phyloP scores from a whole-genome alignment of 2,329 filamentous ascomycete species.

The Aspergillus japonicus region DNA sequence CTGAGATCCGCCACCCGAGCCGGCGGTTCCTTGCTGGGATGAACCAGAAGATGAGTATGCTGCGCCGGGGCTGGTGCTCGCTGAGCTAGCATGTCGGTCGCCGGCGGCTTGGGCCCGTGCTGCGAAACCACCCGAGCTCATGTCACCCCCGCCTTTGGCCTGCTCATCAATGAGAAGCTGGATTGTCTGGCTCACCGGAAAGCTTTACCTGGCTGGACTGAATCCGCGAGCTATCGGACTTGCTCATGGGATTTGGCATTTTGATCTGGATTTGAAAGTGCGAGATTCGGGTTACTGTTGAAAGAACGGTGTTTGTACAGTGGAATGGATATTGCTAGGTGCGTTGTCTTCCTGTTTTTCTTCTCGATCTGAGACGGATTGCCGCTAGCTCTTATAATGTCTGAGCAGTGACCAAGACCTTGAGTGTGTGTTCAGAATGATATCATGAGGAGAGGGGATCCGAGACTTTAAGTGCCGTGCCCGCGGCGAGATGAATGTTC shows the following conservation, averaged over 20 bases:
- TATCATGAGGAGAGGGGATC: too few relatives aligned
- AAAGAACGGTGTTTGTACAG: too few relatives aligned
- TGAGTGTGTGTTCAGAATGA: too few relatives aligned
- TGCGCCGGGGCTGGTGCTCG: background rate
- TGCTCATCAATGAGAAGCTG: background rate
- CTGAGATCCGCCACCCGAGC: background rate
- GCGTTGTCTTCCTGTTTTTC: too few relatives aligned
- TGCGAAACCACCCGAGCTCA: background rate
- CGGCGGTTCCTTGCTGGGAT: background rate
- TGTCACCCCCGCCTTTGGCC: background rate
- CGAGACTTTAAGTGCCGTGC: too few relatives aligned
- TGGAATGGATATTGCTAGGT: too few relatives aligned
- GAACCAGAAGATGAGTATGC: background rate
- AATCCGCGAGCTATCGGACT: background rate
- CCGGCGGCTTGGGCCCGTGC: background rate
- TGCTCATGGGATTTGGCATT: background rate
- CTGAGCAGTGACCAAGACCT: too few relatives aligned
- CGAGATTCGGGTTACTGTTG: too few relatives aligned
- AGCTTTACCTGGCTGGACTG: background rate
- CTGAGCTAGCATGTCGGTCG: background rate
- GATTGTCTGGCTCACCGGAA: rapidly evolving
- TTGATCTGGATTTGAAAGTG: background rate
- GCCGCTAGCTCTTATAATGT: too few relatives aligned
- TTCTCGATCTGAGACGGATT: too few relatives aligned
- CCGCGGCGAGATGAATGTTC: too few relatives aligned